phyloP scores from a whole-genome alignment of 192 early-diverging fungal genomes.

The Backusella luteola region DNA sequence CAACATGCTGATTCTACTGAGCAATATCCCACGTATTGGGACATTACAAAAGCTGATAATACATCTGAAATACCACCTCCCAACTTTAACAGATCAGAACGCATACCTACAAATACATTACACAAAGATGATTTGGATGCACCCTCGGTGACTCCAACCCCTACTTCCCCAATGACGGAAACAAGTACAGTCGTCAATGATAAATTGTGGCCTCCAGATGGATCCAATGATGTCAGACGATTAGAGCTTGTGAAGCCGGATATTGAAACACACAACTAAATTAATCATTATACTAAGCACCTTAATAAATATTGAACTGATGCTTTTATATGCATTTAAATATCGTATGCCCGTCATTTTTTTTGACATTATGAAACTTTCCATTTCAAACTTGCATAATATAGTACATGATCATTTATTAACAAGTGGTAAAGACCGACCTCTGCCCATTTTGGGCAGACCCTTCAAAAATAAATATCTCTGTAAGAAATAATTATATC shows the following conservation, averaged over 20 bases:
- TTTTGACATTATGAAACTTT: too few relatives aligned
- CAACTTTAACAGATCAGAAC: not conserved
- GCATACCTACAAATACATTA: not conserved
- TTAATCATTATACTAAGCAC: not conserved
- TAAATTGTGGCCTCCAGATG: not conserved
- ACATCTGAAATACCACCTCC: not conserved
- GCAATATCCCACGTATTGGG: not conserved
- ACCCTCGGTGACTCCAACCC: not conserved
- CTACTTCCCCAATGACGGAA: not conserved
- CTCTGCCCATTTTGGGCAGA: too few relatives aligned
- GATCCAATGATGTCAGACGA: not conserved
- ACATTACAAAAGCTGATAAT: not conserved
- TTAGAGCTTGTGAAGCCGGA: not conserved
- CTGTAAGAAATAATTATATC: too few relatives aligned
- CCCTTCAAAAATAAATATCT: too few relatives aligned
- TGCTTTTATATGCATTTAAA: too few relatives aligned
- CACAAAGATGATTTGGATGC: not conserved
- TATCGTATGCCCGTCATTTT: too few relatives aligned
- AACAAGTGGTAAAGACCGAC: not conserved
- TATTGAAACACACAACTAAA: not conserved
- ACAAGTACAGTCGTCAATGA: not conserved
- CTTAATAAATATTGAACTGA: too few relatives aligned
- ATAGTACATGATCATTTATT: too few relatives aligned
- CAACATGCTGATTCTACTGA: not conserved
- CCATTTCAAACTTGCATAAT: too few relatives aligned